Evolutionary conservation across 306 rosid genomes (phyloP), one percentile per base, ranked within the genome.

Genomic region (Fragaria nilgerrensis): DNA sequence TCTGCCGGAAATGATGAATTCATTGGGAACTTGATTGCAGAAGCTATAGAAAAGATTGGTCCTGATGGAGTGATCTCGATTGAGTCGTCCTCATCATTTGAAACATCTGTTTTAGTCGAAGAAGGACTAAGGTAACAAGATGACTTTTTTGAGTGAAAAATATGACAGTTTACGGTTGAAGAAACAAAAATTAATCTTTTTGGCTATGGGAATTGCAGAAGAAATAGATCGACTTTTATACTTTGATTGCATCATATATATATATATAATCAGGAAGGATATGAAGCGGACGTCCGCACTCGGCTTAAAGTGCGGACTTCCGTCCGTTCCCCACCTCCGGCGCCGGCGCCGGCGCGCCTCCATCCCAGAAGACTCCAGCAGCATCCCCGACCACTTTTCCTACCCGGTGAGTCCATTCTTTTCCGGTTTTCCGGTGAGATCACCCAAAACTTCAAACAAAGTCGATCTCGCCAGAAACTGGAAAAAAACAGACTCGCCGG

Each of bases 1-100:
- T 90, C 98, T 69, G 91, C 98, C 7, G 98, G 98, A 84, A 95
- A 95, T 82, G 97, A 92, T 62, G 90, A 90, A 69, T 88, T 86
- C 83, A 74, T 95, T 10, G 98, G 98, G 43, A 87, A 87, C 77
- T 85, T 95, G 87, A 87, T 95, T 71, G 97, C 98, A 47, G 92
- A 95, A 80, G 91, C 96, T 76, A 82, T 95, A 72, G 89, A 85
- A 78, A 95, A 90, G 90, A 95, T 95, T 85, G 98, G 97, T 78
- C 86, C 86, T 68, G 91, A 95, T 87, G 98, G 97, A 77, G 89
- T 92, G 61, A 88, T 95, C 77, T 86, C 97, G 66, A 80, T 95
- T 64, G 91, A 90, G 85, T 88, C 98, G 23, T 95, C 98, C 67
- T 81, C 90, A 47, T 85, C 96, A 32, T 87, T 86, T 77, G 97